phyloP scores from a whole-genome alignment of 495 filamentous ascomycete genomes.

The Penicillium fimorum region DNA sequence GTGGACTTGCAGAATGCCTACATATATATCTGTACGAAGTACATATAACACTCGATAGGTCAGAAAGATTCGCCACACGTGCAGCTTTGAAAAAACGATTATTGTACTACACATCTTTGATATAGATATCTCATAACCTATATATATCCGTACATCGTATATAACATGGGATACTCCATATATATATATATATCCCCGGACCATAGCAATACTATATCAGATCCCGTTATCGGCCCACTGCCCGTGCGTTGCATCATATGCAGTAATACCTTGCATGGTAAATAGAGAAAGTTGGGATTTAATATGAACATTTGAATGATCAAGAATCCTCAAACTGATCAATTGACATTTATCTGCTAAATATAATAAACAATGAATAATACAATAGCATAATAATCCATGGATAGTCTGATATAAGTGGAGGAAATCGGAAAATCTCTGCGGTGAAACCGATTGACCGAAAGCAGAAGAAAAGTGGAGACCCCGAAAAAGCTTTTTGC shows the following conservation, averaged over 20 bases:
- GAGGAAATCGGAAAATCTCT: slow-evolving; percentile 8
- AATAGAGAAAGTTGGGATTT: neutral
- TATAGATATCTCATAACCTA: neutral
- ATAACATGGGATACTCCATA: neutral
- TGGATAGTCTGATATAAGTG: neutral
- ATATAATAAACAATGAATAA: neutral
- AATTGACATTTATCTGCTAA: no score
- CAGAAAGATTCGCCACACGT: neutral
- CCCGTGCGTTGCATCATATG: neutral
- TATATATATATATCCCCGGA: neutral
- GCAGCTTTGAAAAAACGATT: neutral
- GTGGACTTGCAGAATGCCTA: neutral
- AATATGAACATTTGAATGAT: no score
- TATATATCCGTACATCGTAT: neutral
- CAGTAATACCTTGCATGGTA: neutral
- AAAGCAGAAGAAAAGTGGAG: slow-evolving; percentile 10
- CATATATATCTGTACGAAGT: neutral
- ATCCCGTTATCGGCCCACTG: neutral
- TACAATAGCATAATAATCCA: neutral
- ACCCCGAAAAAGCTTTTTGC: slow-evolving; percentile 1
- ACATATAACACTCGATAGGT: neutral
- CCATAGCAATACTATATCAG: neutral
- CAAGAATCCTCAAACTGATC: no score
- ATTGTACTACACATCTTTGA: neutral
- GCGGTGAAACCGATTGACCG: slow-evolving; percentile 10